Percentiles rank a stretch among this genome's conserved stretches.
Evolutionary conservation across 257 asterid genomes (phyloP).

Genomic region (Przewalskia tangutica): DNA sequence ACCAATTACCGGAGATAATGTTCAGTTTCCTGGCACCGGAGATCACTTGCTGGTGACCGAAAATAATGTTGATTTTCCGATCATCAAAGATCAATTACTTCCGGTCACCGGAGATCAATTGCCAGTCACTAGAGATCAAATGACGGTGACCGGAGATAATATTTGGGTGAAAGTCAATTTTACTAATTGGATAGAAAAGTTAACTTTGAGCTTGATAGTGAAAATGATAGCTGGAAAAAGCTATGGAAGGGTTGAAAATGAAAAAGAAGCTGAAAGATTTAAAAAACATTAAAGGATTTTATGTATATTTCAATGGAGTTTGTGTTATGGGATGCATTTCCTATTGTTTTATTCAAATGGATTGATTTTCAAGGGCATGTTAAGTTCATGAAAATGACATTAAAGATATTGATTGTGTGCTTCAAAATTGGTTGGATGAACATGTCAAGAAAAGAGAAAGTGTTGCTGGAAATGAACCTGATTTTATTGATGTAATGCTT

Average conservation of each 20-base stretch:
- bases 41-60: too few relatives aligned
- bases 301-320: not conserved
- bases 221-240: slow-evolving; percentile 10
- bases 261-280: slow-evolving; percentile 5
- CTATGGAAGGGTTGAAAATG: not conserved
- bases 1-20: not conserved
- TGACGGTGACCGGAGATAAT: not conserved
- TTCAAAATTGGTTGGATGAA: slow-evolving; percentile 10
- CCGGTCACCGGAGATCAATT: too few relatives aligned
- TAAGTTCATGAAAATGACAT: not conserved
- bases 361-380: slow-evolving; percentile 7
- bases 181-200: slow-evolving; percentile 6
- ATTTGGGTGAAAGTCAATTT: not conserved
- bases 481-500: slow-evolving; percentile 12
- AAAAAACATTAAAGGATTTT: slow-evolving; percentile 7
- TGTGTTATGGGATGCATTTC: slow-evolving; percentile 4
- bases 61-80: not conserved
- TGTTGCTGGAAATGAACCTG: not conserved
- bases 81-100: too few relatives aligned
- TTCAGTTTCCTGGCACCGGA: too few relatives aligned
- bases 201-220: slow-evolving; percentile 7
- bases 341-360: slow-evolving; percentile 2
- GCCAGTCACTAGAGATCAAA: not conserved
- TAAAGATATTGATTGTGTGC: slow-evolving; percentile 1
- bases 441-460: not conserved